Conservation (phyloP, 441 rosid genomes). For the Theobroma grandiflorum region DNA sequence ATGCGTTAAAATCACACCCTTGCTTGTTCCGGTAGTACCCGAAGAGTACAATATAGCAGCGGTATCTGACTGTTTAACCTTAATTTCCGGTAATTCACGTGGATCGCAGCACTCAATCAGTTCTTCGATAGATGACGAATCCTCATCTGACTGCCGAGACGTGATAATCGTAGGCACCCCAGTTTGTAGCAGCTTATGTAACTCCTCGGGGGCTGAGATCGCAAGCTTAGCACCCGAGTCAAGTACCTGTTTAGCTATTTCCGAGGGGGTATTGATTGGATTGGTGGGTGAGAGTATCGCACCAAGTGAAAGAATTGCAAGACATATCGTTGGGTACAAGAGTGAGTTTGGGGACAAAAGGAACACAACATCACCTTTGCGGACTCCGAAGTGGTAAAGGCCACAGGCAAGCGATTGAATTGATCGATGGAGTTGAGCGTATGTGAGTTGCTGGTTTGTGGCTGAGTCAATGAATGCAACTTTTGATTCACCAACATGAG, state of each 20-base stretch:
- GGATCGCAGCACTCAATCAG: conserved; percentile 54
- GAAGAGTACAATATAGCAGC: conserved; percentile 78
- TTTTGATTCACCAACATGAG: conserved; percentile 41
- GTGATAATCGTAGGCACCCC: conserved; percentile 48
- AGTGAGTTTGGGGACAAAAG: conserved; percentile 66
- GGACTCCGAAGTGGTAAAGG: conserved; percentile 53
- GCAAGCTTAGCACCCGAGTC: conserved; percentile 63
- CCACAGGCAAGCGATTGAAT: conserved; percentile 53
- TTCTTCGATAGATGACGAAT: conserved; percentile 49
- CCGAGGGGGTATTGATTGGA: conserved; percentile 58
- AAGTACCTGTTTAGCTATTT: conserved; percentile 56
- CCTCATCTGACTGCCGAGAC: conserved; percentile 16
- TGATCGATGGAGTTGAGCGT: conserved; percentile 52
- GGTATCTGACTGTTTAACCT: conserved; percentile 51
- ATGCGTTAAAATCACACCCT: conserved; percentile 69
- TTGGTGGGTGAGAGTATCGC: conserved; percentile 69
- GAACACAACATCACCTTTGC: conserved; percentile 63
- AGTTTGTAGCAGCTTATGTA: conserved; percentile 46
- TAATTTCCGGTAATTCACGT: conserved; percentile 32
- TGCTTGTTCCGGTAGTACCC: conserved; percentile 71
- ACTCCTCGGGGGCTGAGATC: conserved; percentile 58
- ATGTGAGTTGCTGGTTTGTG: conserved; percentile 41
- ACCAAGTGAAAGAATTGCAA: conserved; percentile 62
- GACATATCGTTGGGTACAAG: conserved; percentile 57
- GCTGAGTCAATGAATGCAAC: conserved; percentile 56